phyloP scores from a whole-genome alignment of 164 flowering plant genomes.

The Nymphaea colorata region DNA sequence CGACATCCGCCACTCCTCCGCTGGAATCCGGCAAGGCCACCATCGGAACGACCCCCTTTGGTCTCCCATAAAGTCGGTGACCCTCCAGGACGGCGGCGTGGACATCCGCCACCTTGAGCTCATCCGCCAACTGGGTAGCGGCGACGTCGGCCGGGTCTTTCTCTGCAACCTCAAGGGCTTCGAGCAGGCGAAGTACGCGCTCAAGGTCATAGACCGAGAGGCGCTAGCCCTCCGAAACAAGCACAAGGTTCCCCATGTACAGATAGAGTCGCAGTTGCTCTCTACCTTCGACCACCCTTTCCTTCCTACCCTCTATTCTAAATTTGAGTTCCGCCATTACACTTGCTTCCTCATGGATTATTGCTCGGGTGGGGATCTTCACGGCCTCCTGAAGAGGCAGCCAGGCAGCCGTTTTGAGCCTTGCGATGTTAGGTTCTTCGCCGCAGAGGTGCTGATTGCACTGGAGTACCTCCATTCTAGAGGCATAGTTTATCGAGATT shows the following conservation, averaged over 20 bases:
- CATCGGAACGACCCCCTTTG: slow-evolving; percentile 49
- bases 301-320: slow-evolving; percentile 77
- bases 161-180: slow-evolving; percentile 55
- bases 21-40: slow-evolving; percentile 26
- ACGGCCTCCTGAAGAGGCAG: slow-evolving; percentile 38
- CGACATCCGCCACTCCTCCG: slow-evolving; percentile 13
- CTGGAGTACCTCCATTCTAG: slow-evolving; percentile 85
- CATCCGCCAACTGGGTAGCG: slow-evolving; percentile 61
- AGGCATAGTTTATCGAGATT: slow-evolving; percentile 80
- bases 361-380: slow-evolving; percentile 73
- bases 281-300: slow-evolving; percentile 82
- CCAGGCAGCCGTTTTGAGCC: slow-evolving; percentile 35
- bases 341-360: slow-evolving; percentile 70
- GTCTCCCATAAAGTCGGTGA: slow-evolving; percentile 44
- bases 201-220: slow-evolving; percentile 69
- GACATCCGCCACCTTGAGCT: slow-evolving; percentile 71
- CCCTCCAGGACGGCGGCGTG: slow-evolving; percentile 46
- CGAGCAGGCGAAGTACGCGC: slow-evolving; percentile 37
- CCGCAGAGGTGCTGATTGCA: slow-evolving; percentile 83
- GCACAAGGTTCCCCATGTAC: not conserved
- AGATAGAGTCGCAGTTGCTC: slow-evolving; percentile 23
- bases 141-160: slow-evolving; percentile 71
- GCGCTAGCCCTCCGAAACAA: slow-evolving; percentile 28
- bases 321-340: slow-evolving; percentile 54
- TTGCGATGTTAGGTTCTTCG: slow-evolving; percentile 27